phyloP scores from a whole-genome alignment of 2,329 filamentous ascomycete species.

The Didymella glomerata region DNA sequence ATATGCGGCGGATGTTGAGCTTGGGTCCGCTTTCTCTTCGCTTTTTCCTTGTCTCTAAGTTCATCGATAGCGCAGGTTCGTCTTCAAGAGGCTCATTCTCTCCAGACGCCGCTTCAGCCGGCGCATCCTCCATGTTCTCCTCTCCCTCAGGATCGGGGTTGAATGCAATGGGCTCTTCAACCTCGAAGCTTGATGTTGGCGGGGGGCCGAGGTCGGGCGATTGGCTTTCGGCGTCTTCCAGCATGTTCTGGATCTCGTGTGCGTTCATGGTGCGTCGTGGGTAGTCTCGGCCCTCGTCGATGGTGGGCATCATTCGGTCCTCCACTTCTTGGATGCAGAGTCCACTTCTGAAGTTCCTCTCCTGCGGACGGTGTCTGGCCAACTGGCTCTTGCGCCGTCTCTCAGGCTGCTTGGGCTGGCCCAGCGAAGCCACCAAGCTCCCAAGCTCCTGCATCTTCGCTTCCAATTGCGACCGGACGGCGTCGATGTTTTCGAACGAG shows the following conservation, averaged over 20 bases:
- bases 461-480: constrained; percentile 76
- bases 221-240: constrained; percentile 65
- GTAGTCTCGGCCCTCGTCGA: constrained; percentile 73
- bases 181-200: constrained; percentile 62
- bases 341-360: constrained; percentile 64
- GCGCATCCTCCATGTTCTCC: constrained; percentile 40
- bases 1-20: constrained; percentile 53
- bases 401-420: constrained; percentile 50
- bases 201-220: constrained; percentile 74
- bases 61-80: constrained; percentile 53
- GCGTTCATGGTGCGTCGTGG: constrained; percentile 72
- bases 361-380: constrained; percentile 59
- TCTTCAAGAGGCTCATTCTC: constrained; percentile 50
- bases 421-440: constrained; percentile 71
- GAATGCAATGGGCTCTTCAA: constrained; percentile 58
- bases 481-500: constrained; percentile 71
- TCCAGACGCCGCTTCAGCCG: constrained; percentile 46
- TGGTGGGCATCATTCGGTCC: constrained; percentile 69
- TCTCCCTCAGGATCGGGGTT: constrained; percentile 42
- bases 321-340: constrained; percentile 52
- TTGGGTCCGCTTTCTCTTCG: constrained; percentile 61
- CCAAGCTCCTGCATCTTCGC: constrained; percentile 76
- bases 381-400: constrained; percentile 59
- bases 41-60: constrained; percentile 62
- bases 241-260: constrained; percentile 63